These are phyloP conservation scores for Mychonastes homosphaera DNA, from an alignment of 139 green algal genomes.

Conservation along the genomic window DNA sequence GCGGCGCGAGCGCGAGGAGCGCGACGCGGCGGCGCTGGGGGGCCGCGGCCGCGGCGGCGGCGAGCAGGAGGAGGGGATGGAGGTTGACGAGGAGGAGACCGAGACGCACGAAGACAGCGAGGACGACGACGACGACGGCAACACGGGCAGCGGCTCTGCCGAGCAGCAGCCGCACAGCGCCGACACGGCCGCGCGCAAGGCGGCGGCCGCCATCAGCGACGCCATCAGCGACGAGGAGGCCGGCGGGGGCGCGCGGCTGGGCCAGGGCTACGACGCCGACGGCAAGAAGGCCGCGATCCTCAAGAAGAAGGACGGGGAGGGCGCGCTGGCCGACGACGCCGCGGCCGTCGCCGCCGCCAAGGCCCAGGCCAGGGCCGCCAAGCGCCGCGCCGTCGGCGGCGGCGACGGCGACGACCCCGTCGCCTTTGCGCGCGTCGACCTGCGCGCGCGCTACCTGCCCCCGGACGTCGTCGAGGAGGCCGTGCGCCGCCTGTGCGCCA, in stretches of 20 bases:
- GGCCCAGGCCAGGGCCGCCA: no score
- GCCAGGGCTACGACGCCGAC: neutral
- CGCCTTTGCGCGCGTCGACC: slow-evolving; percentile 7
- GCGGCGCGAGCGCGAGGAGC: slow-evolving; percentile 2
- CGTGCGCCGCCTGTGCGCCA: slow-evolving; percentile 60
- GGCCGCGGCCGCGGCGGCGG: slow-evolving; percentile 15
- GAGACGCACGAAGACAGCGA: neutral
- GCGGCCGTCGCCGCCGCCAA: no score
- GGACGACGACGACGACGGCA: slow-evolving; percentile 4
- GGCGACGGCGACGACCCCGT: neutral
- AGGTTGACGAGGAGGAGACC: slow-evolving; percentile 5
- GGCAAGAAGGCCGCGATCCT: slow-evolving; percentile 10
- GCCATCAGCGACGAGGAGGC: slow-evolving; percentile 16
- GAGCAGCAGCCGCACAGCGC: slow-evolving; percentile 1
- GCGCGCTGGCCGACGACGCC: no score
- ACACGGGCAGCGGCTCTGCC: neutral
- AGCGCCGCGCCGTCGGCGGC: slow-evolving; percentile 11
- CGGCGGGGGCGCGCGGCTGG: slow-evolving; percentile 1
- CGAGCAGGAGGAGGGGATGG: slow-evolving; percentile 7
- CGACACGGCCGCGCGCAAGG: no score
- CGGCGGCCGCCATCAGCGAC: no score
- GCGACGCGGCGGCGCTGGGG: neutral
- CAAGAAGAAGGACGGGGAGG: slow-evolving; percentile 14
- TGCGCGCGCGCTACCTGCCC: slow-evolving; percentile 49
- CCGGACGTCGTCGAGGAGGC: slow-evolving; percentile 62